Percentiles rank a stretch among this genome's conserved stretches.
Conservation (phyloP, 106 monocot genomes). For the Dendrobium nobile region DNA sequence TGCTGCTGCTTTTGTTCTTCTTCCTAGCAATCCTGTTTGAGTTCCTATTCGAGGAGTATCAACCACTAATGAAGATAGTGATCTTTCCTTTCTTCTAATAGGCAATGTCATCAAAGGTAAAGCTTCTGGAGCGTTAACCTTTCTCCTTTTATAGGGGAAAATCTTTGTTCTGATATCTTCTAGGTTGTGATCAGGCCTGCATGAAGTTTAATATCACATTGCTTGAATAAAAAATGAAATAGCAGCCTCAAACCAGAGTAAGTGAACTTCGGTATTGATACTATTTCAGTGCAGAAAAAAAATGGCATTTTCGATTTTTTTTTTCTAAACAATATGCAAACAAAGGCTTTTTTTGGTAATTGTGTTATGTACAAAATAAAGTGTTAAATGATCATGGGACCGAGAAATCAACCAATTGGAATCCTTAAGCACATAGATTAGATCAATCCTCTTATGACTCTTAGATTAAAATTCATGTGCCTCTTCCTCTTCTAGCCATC, state of each 20-base stretch:
- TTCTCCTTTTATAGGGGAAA: constrained; percentile 77
- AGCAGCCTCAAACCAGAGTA: background rate
- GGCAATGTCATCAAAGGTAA: constrained; percentile 44
- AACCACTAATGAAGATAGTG: constrained; percentile 88
- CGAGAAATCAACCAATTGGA: too few relatives aligned
- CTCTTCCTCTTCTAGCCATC: too few relatives aligned
- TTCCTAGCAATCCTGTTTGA: constrained; percentile 47
- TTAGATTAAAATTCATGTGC: too few relatives aligned
- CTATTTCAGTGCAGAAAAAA: too few relatives aligned
- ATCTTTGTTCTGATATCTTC: constrained; percentile 81
- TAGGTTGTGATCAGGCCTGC: constrained; percentile 87
- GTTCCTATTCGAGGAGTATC: constrained; percentile 53
- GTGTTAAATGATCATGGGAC: too few relatives aligned
- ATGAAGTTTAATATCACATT: background rate
- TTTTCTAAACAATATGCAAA: too few relatives aligned
- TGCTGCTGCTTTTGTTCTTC: constrained; percentile 59
- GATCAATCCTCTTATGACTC: too few relatives aligned
- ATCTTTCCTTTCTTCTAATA: constrained; percentile 85
- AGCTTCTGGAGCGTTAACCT: constrained; percentile 44
- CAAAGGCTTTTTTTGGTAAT: too few relatives aligned
- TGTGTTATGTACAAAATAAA: too few relatives aligned
- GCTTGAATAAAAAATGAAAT: background rate
- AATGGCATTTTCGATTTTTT: too few relatives aligned
- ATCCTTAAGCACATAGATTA: too few relatives aligned
- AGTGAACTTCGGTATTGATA: too few relatives aligned